phyloP scores from a whole-genome alignment of 768 basidiomycete genomes.

The Mycena epipterygia region DNA sequence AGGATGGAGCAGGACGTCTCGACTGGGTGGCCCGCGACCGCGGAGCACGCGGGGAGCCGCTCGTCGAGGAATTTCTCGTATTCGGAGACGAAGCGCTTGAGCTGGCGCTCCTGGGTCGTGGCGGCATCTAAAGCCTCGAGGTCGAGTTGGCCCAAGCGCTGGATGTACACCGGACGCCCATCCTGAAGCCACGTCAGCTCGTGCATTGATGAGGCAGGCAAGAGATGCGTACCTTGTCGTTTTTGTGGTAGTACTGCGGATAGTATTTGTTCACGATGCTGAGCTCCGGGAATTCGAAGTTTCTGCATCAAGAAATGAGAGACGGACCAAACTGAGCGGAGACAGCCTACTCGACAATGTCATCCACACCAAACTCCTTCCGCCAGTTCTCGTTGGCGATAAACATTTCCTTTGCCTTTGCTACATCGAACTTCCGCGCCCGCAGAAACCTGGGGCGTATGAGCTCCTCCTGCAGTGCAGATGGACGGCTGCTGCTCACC shows the following conservation, averaged over 20 bases:
- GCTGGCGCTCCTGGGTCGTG: conserved; percentile 90
- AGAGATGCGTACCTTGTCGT: conserved; percentile 77
- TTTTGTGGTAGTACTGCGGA: conserved; percentile 97
- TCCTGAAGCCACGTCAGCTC: conserved; percentile 63
- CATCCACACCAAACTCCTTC: conserved; percentile 85
- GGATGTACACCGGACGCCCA: conserved; percentile 95
- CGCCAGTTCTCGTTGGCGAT: conserved; percentile 89
- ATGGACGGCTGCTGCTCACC: conserved; percentile 57
- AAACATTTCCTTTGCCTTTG: conserved; percentile 88
- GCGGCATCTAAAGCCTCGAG: conserved; percentile 83
- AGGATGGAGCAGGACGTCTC: conserved; percentile 99
- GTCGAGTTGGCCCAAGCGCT: conserved; percentile 92
- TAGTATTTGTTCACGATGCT: conserved; percentile 90
- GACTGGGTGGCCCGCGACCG: conserved; percentile 83
- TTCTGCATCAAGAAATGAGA: conserved; percentile 57
- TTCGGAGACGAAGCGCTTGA: conserved; percentile 90
- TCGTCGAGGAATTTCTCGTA: conserved; percentile 91
- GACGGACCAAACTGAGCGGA: not conserved
- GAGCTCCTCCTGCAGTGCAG: not conserved
- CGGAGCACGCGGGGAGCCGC: conserved; percentile 86
- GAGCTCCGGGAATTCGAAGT: conserved; percentile 90
- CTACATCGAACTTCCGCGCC: conserved; percentile 92
- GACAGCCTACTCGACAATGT: conserved; percentile 70
- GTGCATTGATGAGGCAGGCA: not conserved
- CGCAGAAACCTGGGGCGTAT: conserved; percentile 79